Evolutionary conservation across 179 eudicot species (phyloP).

Genomic region (Patellifolia procumbens): DNA sequence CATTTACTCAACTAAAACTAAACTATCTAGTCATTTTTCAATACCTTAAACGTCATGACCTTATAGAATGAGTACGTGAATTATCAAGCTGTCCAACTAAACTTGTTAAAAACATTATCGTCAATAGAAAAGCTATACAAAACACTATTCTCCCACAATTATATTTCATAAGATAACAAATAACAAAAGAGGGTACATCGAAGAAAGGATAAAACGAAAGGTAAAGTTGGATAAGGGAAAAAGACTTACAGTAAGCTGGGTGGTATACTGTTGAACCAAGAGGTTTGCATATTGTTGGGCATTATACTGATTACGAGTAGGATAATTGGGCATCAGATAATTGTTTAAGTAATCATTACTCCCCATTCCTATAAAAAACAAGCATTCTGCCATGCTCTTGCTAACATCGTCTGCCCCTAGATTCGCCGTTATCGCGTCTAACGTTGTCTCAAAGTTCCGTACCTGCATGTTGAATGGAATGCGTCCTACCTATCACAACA

Average conservation of each 20-base stretch:
- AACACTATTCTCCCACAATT: too few species aligned
- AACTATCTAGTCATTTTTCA: too few species aligned
- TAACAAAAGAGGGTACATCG: background rate
- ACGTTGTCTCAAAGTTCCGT: constrained; percentile 63
- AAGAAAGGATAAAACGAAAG: background rate
- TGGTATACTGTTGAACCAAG: constrained; percentile 58
- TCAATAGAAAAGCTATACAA: too few species aligned
- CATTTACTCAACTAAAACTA: too few species aligned
- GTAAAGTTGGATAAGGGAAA: background rate
- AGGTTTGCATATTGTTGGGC: constrained; percentile 65
- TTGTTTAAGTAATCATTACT: constrained; percentile 96
- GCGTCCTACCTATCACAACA: constrained; percentile 55
- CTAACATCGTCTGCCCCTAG: constrained; percentile 52
- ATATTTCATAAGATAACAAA: too few species aligned
- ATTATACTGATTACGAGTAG: constrained; percentile 59
- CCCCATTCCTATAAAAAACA: constrained; percentile 89
- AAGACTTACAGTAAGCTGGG: constrained; percentile 63
- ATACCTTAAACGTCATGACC: too few species aligned
- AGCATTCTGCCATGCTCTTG: constrained; percentile 45
- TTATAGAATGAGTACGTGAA: too few species aligned
- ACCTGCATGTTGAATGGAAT: constrained; percentile 84
- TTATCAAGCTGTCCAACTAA: too few species aligned
- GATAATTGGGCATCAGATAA: constrained; percentile 88
- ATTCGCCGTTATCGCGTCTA: constrained; percentile 50
- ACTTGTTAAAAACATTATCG: too few species aligned